Evolutionary conservation across 1,284 basidiomycete genomes (phyloP).

Genomic region (Rhodotorula sp.): DNA sequence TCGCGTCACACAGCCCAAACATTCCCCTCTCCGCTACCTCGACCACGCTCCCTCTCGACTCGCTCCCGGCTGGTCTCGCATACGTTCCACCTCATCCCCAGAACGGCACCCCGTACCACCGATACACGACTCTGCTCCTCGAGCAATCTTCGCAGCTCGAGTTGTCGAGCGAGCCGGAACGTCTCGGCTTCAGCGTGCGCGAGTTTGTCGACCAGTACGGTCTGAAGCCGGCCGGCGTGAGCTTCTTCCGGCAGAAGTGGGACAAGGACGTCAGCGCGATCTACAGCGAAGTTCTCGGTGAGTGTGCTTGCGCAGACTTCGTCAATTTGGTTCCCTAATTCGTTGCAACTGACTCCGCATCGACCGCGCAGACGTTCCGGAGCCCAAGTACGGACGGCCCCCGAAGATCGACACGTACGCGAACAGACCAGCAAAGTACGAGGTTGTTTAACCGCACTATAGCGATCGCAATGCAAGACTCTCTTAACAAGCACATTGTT

Average conservation of each 20-base stretch:
- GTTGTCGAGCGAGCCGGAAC: conserved; percentile 51
- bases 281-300: conserved; percentile 67
- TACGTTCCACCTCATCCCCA: conserved; percentile 88
- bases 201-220: conserved; percentile 61
- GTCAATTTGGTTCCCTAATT: not conserved
- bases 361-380: conserved; percentile 54
- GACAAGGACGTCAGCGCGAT: conserved; percentile 64
- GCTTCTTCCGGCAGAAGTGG: conserved; percentile 84
- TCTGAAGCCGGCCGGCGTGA: conserved; percentile 62
- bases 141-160: conserved; percentile 59
- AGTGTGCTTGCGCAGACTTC: conserved; percentile 49
- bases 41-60: conserved; percentile 51
- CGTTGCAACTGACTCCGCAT: conserved; percentile 14
- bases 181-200: conserved; percentile 65
- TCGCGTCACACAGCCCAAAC: conserved; percentile 62
- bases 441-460: conserved; percentile 4
- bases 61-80: conserved; percentile 52
- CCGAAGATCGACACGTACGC: conserved; percentile 61
- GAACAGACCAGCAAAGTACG: conserved; percentile 42
- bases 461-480: not conserved
- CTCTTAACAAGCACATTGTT: not conserved
- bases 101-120: conserved; percentile 78
- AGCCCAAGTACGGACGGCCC: conserved; percentile 65
- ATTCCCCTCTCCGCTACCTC: conserved; percentile 66
- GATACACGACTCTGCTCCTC: conserved; percentile 73